Evolutionary conservation across 768 basidiomycete species (phyloP).

Genomic region (Pleurotus tuber-regium): DNA sequence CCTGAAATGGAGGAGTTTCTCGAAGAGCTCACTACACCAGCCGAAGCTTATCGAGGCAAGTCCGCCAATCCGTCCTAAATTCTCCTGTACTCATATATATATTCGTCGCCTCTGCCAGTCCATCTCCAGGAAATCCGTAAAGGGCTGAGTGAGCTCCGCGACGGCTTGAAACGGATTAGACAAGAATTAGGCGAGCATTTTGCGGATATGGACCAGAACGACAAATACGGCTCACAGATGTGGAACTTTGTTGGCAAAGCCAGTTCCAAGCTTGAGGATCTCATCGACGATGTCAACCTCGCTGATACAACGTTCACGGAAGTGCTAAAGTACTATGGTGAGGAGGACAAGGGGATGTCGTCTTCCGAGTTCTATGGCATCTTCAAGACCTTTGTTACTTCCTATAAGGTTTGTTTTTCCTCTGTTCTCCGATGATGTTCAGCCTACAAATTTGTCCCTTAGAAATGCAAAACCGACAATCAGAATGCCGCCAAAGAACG

Average conservation of each 20-base stretch:
- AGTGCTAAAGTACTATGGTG: slow-evolving; percentile 88
- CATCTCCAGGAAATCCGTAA: slow-evolving; percentile 86
- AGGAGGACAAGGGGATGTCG: slow-evolving; percentile 83
- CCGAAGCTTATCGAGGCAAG: slow-evolving; percentile 89
- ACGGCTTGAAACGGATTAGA: slow-evolving; percentile 76
- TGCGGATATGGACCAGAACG: slow-evolving; percentile 62
- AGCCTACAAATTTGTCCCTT: slow-evolving; percentile 50
- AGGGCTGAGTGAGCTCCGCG: slow-evolving; percentile 66
- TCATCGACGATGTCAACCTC: slow-evolving; percentile 83
- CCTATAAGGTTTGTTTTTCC: slow-evolving; percentile 63
- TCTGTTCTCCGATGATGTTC: slow-evolving; percentile 73
- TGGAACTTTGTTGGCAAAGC: slow-evolving; percentile 85
- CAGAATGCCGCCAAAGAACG: slow-evolving; percentile 71
- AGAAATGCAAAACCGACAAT: slow-evolving; percentile 92
- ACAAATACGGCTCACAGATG: slow-evolving; percentile 89
- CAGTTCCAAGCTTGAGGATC: slow-evolving; percentile 70
- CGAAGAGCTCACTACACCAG: slow-evolving; percentile 84
- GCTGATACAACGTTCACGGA: slow-evolving; percentile 84
- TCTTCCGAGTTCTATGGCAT: slow-evolving; percentile 94
- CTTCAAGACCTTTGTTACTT: slow-evolving; percentile 96
- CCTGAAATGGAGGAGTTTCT: slow-evolving; percentile 84
- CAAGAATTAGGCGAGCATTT: slow-evolving; percentile 82
- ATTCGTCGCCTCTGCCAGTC: slow-evolving; percentile 41
- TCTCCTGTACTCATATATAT: slow-evolving; percentile 8
- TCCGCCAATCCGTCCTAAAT: neutral